Base-by-base conservation (phyloP, 805 yeast species). In the Schwanniomyces polymorphus region DNA sequence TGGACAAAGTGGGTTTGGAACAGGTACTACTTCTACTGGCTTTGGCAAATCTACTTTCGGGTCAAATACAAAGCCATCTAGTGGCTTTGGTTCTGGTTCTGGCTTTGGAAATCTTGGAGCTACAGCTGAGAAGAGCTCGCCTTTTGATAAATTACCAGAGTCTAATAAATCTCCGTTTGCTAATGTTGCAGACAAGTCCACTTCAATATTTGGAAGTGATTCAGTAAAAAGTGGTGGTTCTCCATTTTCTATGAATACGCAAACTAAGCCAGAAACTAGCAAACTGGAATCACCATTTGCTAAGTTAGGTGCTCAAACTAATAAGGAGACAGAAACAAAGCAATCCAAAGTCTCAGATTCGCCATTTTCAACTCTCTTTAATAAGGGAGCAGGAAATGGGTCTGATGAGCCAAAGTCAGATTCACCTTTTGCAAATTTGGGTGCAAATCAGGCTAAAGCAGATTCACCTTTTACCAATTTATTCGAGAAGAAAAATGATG, bases 241-340 rank as follows among this genome's bases (percentile, higher is more conserved):
- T 27, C 29, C 29, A 27, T 27, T 27, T 11, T 8, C 29, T 10
- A 5, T 21, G 23, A 21, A 21, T 21, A 21, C 3, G 23, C 23
- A 21, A 21, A 21, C 23, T 5, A 5, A 21, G 23, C 5, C 23
- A 4, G 23, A 21, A 4, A 21, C 23, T 21, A 21, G 23, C 23
- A 21, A 21, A 5, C 5, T 21, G 4, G 35, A 31, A 10, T 45
- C 52, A 7, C 48, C 46, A 35, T 48, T 48, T 34, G 51, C 44
- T 4, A 39, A 28, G 21, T 35, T 43, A 12, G 29, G 27, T 18
- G 26, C 11, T 14, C n/a, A 31, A 25, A 27, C 16, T 14, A n/a
- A n/a, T 21, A 41, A 27, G 33, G 29, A 27, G 2, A 10, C 29
- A 11, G 12, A 27, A 11, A 11, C 7, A 27, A 11, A 27, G 7